These are phyloP conservation scores for Silene conica DNA, from an alignment of 148 eudicot genomes.

Conservation along the genomic window DNA sequence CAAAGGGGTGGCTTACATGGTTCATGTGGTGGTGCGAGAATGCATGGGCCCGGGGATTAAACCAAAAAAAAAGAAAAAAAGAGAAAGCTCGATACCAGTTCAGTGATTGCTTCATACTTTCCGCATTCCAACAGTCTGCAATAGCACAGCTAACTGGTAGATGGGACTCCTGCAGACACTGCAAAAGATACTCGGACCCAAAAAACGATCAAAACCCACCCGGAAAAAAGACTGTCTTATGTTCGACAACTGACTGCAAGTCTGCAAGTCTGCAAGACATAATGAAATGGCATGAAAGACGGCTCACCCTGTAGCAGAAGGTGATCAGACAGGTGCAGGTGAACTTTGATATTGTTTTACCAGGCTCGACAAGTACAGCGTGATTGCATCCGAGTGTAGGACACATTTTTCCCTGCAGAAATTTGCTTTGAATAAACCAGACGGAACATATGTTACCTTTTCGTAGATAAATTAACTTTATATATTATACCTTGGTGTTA, in stretches of 20 bases:
- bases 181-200: no score
- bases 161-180: conserved; percentile 26
- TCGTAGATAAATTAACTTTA: not conserved
- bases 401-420: conserved; percentile 26
- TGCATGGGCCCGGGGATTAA: no score
- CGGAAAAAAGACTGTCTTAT: no score
- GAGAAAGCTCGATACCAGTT: conserved; percentile 11
- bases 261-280: no score
- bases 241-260: not conserved
- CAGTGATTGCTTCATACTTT: not conserved
- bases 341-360: not conserved
- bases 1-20: no score
- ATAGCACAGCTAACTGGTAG: conserved; percentile 9
- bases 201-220: conserved; percentile 9
- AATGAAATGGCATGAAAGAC: not conserved
- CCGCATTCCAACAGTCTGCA: conserved; percentile 2
- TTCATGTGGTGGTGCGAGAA: no score
- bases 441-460: not conserved
- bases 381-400: conserved; percentile 13
- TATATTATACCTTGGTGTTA: not conserved
- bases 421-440: not conserved
- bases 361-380: not conserved
- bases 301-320: conserved; percentile 25
- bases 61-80: no score
- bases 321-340: no score